Base-by-base conservation (phyloP, 2,329 filamentous ascomycete species). In the Fusarium palustre region DNA sequence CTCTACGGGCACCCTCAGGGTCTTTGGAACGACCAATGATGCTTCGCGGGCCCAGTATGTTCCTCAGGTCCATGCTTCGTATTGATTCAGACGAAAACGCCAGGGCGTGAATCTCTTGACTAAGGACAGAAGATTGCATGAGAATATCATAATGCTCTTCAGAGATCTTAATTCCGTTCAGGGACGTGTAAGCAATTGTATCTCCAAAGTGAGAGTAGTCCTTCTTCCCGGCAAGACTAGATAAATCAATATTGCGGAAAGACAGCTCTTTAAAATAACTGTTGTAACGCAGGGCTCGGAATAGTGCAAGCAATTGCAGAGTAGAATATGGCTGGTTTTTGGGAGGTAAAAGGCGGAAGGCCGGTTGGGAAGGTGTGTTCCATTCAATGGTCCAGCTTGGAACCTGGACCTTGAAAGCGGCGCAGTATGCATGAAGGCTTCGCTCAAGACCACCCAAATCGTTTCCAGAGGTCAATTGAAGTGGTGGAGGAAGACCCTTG, bases 211-310 rank as follows among this genome's bases (percentile, higher is more conserved):
- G 77, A 3, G 78, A 73, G 43, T 81, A 80, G 62, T 88, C 86
- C 47, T 80, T 80, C 48, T 75, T 79, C 38, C 76, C 76, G 31
- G 74, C 74, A 15, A 81, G 70, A 10, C 78, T 70, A 2, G 81
- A 82, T 22, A 88, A 78, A 66, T 87, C 83, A 16, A 88, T 80
- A 54, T 85, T 81, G 12, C 79, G 76, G 65, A 88, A 87, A 3
- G 85, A 88, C n/a, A 88, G 75, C 1, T 85, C 84, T 60, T 84
- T 86, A 76, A 88, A 88, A 69, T 85, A 88, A 66, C 86, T 86
- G 55, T 88, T 88, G 73, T 87, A 88, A 12, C 86, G 81, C 61
- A 88, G 76, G 3, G 86, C 85, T 7, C 86, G 82, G 68, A 88
- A 82, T 2, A 88, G 82, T 12, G 86, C 86, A n/a, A 88, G 76